Evolutionary conservation across 108 stramenopile genomes (phyloP), one percentile per base, ranked within the genome.

Genomic region (Aurantiochytrium sp.): DNA sequence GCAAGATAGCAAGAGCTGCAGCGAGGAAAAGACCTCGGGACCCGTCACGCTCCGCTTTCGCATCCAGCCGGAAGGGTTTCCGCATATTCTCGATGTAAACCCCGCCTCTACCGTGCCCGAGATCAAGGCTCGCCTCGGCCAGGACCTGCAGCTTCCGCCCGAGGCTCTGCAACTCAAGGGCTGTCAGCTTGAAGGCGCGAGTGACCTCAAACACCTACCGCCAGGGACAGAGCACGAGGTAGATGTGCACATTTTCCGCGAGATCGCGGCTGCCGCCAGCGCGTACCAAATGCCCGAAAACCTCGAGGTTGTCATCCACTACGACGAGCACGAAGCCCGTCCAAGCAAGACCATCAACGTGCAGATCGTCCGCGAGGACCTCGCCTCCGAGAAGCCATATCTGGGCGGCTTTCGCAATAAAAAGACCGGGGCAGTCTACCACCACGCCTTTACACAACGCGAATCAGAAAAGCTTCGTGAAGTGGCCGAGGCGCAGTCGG

Each of bases 371-470:
- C 69, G 69, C 17, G 88, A 90, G 52, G 88, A 89, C n/a, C 87
- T 41, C 50, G 55, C 21, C 39, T 34, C 27, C 42, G 2, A 45
- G 3, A 94, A 94, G 55, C 45, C 89, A 32, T 94, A 91, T 68
- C 52, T 92, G 21, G 94, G 94, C 4, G 94, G 94, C 8, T 93
- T 92, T 69, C 69, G 92, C 45, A 85, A 93, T 86, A 92, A 89
- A 86, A n/a, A 39, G 10, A 93, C 85, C 0, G 92, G 93, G 1
- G 50, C 24, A 4, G 37, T 92, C 1, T 93, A 90, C 52, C 94
- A 93, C 89, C 93, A 94, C 69, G 93, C 93, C 15, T 53, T 69
- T 12, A 89, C 90, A 19, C 94, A 94, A 87, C 91, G 24, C 2
- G 52, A 86, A 3, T 86, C 86, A 32, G 48, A 32, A 24, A 30